Conservation (phyloP, 192 early-diverging fungal species). For the Backusella sp. region DNA sequence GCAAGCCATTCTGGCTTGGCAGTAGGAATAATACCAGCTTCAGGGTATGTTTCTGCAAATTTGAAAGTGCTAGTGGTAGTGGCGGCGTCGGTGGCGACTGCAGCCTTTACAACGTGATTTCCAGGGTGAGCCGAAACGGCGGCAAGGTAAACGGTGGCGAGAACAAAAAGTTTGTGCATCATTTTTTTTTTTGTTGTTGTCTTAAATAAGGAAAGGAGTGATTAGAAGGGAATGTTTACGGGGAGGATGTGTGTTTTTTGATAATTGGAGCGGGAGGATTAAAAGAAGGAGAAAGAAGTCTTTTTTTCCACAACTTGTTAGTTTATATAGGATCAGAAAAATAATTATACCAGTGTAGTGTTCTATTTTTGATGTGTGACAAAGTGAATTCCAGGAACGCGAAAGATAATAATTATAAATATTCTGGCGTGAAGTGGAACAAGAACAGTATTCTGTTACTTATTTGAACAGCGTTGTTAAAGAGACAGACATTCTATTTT, state of each 20-base stretch:
- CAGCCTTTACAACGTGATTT: neutral
- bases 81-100: neutral
- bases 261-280: neutral
- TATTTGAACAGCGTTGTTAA: neutral
- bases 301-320: neutral
- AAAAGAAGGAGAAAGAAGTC: neutral
- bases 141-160: conserved; percentile 8
- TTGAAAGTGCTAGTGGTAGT: conserved; percentile 13
- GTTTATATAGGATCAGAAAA: neutral
- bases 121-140: conserved; percentile 7
- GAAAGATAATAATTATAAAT: neutral
- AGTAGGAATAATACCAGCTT: conserved; percentile 20
- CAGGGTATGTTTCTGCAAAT: conserved; percentile 29
- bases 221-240: neutral
- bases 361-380: conserved; percentile 8
- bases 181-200: neutral
- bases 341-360: neutral
- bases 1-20: conserved; percentile 40
- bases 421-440: conserved; percentile 5
- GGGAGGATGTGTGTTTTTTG: neutral
- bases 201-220: neutral
- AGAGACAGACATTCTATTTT: neutral
- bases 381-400: conserved; percentile 7
- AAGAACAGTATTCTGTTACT: neutral
- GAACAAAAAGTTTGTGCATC: conserved; percentile 17